phyloP scores from a whole-genome alignment of 306 rosid genomes.

The Quercus glauca region DNA sequence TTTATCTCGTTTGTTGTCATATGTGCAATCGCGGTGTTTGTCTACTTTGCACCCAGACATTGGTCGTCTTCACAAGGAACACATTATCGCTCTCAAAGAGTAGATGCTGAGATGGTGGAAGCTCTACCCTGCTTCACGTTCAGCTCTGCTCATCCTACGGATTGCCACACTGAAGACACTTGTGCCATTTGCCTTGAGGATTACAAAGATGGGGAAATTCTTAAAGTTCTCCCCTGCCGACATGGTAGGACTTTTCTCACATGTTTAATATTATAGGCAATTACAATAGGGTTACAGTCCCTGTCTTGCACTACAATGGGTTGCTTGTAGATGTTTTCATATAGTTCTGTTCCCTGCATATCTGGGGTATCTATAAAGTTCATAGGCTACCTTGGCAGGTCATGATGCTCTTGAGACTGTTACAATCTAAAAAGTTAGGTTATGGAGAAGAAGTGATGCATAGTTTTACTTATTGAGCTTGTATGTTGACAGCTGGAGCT shows the following conservation, averaged over 20 bases:
- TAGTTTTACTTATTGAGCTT: background rate
- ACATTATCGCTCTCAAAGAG: slow-evolving; percentile 17
- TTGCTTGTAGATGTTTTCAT: background rate
- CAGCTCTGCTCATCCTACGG: slow-evolving; percentile 13
- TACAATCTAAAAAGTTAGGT: background rate
- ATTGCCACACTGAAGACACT: slow-evolving; percentile 28
- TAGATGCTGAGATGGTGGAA: slow-evolving; percentile 32
- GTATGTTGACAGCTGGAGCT: background rate
- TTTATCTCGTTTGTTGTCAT: slow-evolving; percentile 29
- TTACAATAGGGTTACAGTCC: background rate
- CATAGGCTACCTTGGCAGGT: background rate
- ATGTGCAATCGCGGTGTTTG: slow-evolving; percentile 26
- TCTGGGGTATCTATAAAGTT: background rate
- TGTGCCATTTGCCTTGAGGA: slow-evolving; percentile 50
- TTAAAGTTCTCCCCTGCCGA: slow-evolving; percentile 39
- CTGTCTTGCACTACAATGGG: background rate
- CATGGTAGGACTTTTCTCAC: slow-evolving; percentile 22
- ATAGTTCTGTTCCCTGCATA: background rate
- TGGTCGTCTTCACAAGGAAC: slow-evolving; percentile 22
- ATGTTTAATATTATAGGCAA: background rate
- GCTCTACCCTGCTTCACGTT: slow-evolving; percentile 33
- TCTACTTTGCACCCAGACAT: slow-evolving; percentile 25
- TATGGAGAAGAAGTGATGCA: background rate
- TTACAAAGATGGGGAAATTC: slow-evolving; percentile 39
- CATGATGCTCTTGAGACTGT: background rate